Base-by-base conservation (phyloP, 2,329 filamentous ascomycete genomes). In the Fusarium sp. region DNA sequence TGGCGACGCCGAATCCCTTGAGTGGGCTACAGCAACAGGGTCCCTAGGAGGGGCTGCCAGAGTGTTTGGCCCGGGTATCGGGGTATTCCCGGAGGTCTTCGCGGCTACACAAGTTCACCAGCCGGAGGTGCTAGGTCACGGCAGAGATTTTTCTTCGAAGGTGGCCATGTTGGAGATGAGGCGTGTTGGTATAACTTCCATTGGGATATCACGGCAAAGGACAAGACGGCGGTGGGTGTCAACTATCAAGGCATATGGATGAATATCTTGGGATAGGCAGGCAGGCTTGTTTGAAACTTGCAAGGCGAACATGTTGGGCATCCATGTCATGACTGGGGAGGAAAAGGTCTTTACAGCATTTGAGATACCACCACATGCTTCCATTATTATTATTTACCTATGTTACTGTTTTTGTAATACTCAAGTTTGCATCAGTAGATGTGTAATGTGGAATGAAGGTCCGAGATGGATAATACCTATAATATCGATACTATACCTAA, bases 1-100 rank as follows among this genome's bases (percentile, higher is more conserved):
- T 83, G 72, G 73, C 77, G 36, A 80, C 78, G 53, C 79, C 79
- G 11, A 79, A 77, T 57, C 73, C 74, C 33, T 31, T 79, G 62
- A 77, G 77, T 20, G 76, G 76, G 33, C 63, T 81, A 61, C 68
- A 77, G 61, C 67, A 76, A 64, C 68, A 80, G 33, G 71, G 74
- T 59, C 72, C 76, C 27, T 79, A 73, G 72, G 58, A 67, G 46
- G 65, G 62, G 56, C 53, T 51, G 14, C 60, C 66, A 51, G 70
- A 64, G 49, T 61, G 57, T 54, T 50, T 62, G 44, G 62, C 62
- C 64, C 38, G 40, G 54, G 34, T 38, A 49, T 55, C 58, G 20
- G 56, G 61, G 54, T 68, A 55, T 59, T 67, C 53, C 13, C 13
- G 31, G 54, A 61, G 54, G 57, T 57, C 56, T 65, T 61, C 25